phyloP scores from a whole-genome alignment of 805 yeast species.

The Yamadazyma phyllophila region DNA sequence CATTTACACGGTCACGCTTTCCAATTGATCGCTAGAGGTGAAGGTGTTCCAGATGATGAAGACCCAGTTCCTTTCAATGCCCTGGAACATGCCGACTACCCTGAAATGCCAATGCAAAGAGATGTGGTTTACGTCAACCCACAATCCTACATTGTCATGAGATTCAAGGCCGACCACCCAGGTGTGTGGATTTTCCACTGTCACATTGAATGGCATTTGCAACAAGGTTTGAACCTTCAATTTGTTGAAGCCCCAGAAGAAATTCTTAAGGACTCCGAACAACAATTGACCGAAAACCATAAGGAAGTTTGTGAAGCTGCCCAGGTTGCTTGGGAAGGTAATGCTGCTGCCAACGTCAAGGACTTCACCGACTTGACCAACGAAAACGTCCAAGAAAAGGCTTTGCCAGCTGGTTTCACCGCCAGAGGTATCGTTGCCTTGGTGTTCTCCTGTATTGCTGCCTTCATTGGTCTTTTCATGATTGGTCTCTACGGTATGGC shows the following conservation, averaged over 20 bases:
- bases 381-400: constrained; percentile 63
- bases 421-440: constrained; percentile 93
- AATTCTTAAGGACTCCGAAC: constrained; percentile 39
- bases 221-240: constrained; percentile 74
- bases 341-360: constrained; percentile 81
- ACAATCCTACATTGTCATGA: constrained; percentile 62
- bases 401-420: constrained; percentile 87
- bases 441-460: constrained; percentile 86
- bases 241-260: constrained; percentile 68
- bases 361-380: constrained; percentile 69
- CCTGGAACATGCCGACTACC: constrained; percentile 41
- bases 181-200: constrained; percentile 96
- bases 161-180: constrained; percentile 83
- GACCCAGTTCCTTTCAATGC: constrained; percentile 46
- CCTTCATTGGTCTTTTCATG: constrained; percentile 73
- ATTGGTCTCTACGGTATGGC: constrained; percentile 84
- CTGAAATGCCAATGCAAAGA: constrained; percentile 60
- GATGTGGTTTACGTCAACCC: constrained; percentile 71
- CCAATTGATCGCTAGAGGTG: constrained; percentile 58
- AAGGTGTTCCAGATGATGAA: constrained; percentile 51
- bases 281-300: constrained; percentile 62
- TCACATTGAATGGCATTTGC: constrained; percentile 83
- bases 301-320: constrained; percentile 56
- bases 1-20: constrained; percentile 75
- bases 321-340: constrained; percentile 60